Base-by-base conservation (phyloP, 1,284 basidiomycete genomes). In the Ganoderma multipileum region DNA sequence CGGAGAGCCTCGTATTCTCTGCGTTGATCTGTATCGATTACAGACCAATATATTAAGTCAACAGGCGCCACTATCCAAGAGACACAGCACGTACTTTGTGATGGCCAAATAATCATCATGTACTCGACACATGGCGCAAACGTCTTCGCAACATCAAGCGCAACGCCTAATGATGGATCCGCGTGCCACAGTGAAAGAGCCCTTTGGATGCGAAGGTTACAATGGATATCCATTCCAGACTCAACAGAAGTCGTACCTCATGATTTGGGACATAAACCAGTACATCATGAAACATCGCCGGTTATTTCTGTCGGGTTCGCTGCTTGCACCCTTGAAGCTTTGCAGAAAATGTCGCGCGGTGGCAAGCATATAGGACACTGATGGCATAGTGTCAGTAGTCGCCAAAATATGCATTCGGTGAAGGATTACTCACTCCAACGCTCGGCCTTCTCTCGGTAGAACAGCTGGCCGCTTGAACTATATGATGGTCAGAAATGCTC, bases 181-280 rank as follows among this genome's bases (percentile, higher is more conserved):
- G 83, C 83, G 67, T 86, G 81, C 89, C 89, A 93, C 52, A 93
- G 78, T 3, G 82, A 81, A 47, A 93, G 76, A 3, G 86, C 84
- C 68, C 90, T 50, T 50, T 91, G 60, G 30, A 18, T 38, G 61
- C 33, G 20, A 33, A 60, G 36, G 74, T 61, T 67, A 68, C 65
- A 67, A 61, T 30, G 5, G 33, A 64, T 11, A n/a, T 52, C 14
- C 42, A 14, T 42, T 12, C 28, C 50, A 55, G 38, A 33, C 6
- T 55, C 26, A 12, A 26, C 36, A 16, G 39, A 23, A 42, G 12
- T 77, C 79, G 60, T 71, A 90, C 91, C 89, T 84, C 69, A 81
- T 83, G 61, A 91, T 84, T 76, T 93, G 91, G n/a, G 86, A 85
- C 89, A 92, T 91, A 74, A 92, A 91, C 91, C 91, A 93, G 77